Percentiles rank a stretch among this genome's conserved stretches.
phyloP scores from a whole-genome alignment of 1,139 yeast genomes.

The Blastobotrys serpentis region DNA sequence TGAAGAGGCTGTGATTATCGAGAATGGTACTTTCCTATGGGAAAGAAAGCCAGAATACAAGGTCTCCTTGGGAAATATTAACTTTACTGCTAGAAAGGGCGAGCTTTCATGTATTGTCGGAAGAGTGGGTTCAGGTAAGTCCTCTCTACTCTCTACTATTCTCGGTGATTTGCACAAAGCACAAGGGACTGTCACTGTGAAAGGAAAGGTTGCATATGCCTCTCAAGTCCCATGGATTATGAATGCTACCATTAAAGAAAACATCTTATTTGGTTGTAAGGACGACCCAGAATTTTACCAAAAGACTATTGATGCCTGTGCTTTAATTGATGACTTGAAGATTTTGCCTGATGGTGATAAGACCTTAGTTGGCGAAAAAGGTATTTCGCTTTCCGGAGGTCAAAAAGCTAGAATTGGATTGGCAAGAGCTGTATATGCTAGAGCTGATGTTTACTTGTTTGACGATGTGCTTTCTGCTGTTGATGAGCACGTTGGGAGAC shows the following conservation, averaged over 20 bases:
- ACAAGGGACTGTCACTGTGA: constrained; percentile 68
- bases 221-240: constrained; percentile 94
- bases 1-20: constrained; percentile 66
- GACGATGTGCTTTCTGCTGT: constrained; percentile 94
- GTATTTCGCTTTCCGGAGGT: constrained; percentile 94
- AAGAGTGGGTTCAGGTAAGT: constrained; percentile 89
- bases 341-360: constrained; percentile 83
- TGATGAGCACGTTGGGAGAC: constrained; percentile 91
- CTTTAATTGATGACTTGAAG: constrained; percentile 73
- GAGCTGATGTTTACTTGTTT: constrained; percentile 85
- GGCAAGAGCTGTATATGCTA: constrained; percentile 93
- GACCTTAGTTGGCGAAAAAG: constrained; percentile 95
- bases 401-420: constrained; percentile 92
- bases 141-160: constrained; percentile 78
- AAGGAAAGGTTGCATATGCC: constrained; percentile 85
- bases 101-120: constrained; percentile 87
- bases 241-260: constrained; percentile 89
- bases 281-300: constrained; percentile 79
- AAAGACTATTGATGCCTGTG: constrained; percentile 83
- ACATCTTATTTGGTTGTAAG: constrained; percentile 84
- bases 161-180: constrained; percentile 83
- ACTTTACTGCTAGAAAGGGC: constrained; percentile 72
- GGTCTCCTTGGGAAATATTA: constrained; percentile 65
- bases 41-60: constrained; percentile 73
- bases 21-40: constrained; percentile 86